Evolutionary conservation across 2,329 filamentous ascomycete genomes (phyloP).

Genomic region (Eutypa lata): DNA sequence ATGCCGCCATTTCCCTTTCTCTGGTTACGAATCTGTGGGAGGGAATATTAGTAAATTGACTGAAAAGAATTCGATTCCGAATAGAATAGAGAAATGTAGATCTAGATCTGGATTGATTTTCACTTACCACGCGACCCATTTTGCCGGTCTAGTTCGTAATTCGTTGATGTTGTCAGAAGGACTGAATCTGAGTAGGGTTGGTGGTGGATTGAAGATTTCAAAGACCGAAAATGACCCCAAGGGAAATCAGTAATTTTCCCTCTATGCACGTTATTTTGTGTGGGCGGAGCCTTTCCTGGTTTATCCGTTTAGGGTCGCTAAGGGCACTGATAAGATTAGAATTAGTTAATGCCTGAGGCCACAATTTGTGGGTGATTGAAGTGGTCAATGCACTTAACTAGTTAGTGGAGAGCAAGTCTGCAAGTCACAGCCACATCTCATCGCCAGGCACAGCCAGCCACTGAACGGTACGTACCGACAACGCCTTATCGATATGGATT

Average conservation of each 20-base stretch:
- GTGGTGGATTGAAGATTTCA: constrained; percentile 16
- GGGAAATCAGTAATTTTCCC: constrained; percentile 29
- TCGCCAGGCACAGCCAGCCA: no score
- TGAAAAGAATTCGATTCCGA: not conserved
- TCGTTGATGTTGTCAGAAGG: constrained; percentile 26
- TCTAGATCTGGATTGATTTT: not conserved
- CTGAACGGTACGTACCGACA: no score
- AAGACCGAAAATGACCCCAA: constrained; percentile 15
- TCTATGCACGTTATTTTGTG: constrained; percentile 25
- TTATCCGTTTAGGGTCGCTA: constrained; percentile 17
- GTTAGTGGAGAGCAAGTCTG: no score
- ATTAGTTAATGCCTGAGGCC: not conserved
- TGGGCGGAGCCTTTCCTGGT: constrained; percentile 25
- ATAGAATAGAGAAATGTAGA: no score
- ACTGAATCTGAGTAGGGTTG: constrained; percentile 18
- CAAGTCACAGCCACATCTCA: not conserved
- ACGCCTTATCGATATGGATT: no score
- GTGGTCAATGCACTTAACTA: not conserved
- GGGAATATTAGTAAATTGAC: constrained; percentile 8
- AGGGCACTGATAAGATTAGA: not conserved
- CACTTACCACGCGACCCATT: constrained; percentile 36
- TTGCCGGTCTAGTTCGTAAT: constrained; percentile 32
- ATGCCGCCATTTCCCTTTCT: constrained; percentile 34
- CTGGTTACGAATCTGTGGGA: constrained; percentile 59
- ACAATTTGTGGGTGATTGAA: not conserved